phyloP scores from a whole-genome alignment of 495 filamentous ascomycete species.

The Aspergillus conjunctus region DNA sequence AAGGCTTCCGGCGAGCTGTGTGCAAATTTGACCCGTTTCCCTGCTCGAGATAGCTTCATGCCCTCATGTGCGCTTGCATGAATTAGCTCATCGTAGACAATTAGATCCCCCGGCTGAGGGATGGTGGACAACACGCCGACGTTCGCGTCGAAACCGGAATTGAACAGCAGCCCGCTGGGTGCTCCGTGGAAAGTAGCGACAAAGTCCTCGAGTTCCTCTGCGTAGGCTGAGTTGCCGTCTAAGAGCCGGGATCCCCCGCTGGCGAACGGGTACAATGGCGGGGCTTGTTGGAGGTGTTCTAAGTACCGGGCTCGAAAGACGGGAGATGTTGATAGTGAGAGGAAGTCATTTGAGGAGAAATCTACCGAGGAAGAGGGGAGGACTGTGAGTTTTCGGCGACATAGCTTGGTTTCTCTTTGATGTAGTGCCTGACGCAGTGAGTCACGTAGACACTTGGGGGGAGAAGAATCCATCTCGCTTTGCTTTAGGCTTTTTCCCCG shows the following conservation, averaged over 20 bases:
- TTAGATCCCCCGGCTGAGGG: constrained; percentile 67
- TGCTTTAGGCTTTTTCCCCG: neutral
- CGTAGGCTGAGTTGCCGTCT: constrained; percentile 68
- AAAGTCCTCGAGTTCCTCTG: constrained; percentile 62
- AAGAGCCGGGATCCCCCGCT: constrained; percentile 48
- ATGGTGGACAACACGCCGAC: constrained; percentile 65
- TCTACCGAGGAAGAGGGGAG: constrained; percentile 38
- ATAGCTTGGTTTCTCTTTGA: constrained; percentile 44
- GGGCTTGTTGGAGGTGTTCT: constrained; percentile 34
- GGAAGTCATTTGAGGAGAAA: constrained; percentile 53
- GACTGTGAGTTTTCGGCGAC: constrained; percentile 49
- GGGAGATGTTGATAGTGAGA: constrained; percentile 44
- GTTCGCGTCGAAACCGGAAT: constrained; percentile 79
- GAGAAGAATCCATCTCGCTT: constrained; percentile 9
- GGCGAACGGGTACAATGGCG: constrained; percentile 38
- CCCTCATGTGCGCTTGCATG: constrained; percentile 81
- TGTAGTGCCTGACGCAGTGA: constrained; percentile 42
- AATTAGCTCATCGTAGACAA: constrained; percentile 73
- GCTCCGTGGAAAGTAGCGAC: constrained; percentile 71
- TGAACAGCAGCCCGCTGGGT: constrained; percentile 67
- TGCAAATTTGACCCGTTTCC: constrained; percentile 50
- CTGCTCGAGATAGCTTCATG: constrained; percentile 66
- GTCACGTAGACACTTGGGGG: constrained; percentile 34
- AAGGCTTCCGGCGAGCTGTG: constrained; percentile 62
- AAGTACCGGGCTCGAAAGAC: constrained; percentile 36